A percentile compares a stretch with the other conserved stretches of the same genome.
These are phyloP conservation scores for Monosporascus ibericus DNA, from an alignment of 2,329 filamentous ascomycete species.

Conservation along the genomic window DNA sequence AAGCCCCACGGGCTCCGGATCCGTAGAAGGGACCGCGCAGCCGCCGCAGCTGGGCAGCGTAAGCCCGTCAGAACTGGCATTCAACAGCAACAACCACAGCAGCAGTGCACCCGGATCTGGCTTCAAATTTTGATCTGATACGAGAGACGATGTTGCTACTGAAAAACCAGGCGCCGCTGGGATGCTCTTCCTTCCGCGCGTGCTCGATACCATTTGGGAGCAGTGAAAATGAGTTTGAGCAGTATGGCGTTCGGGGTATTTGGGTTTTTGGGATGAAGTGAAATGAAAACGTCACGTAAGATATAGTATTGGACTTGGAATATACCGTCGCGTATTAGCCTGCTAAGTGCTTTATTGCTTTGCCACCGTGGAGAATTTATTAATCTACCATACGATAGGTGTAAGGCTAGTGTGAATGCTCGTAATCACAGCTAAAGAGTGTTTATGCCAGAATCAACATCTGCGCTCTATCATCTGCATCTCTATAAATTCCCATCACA, in stretches of 20 bases:
- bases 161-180: not conserved
- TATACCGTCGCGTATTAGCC: too few species aligned
- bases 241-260: not conserved
- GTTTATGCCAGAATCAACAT: too few species aligned
- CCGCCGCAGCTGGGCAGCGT: not conserved
- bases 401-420: too few species aligned
- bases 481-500: too few species aligned
- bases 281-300: too few species aligned
- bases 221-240: slow-evolving; percentile 2
- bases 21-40: slow-evolving; percentile 5
- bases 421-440: too few species aligned
- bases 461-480: too few species aligned
- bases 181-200: slow-evolving; percentile 4
- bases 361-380: too few species aligned
- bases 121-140: slow-evolving; percentile 7
- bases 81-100: not conserved
- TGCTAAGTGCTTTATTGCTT: too few species aligned
- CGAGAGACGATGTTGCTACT: not conserved
- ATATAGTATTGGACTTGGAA: too few species aligned
- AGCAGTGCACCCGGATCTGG: not conserved
- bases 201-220: slow-evolving; percentile 18
- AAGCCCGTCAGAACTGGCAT: not conserved
- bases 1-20: slow-evolving; percentile 6
- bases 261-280: too few species aligned
- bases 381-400: too few species aligned